A percentile compares a stretch with the other conserved stretches of the same genome.
Evolutionary conservation across 768 basidiomycete genomes (phyloP).

Genomic region (Ramaria sp.): DNA sequence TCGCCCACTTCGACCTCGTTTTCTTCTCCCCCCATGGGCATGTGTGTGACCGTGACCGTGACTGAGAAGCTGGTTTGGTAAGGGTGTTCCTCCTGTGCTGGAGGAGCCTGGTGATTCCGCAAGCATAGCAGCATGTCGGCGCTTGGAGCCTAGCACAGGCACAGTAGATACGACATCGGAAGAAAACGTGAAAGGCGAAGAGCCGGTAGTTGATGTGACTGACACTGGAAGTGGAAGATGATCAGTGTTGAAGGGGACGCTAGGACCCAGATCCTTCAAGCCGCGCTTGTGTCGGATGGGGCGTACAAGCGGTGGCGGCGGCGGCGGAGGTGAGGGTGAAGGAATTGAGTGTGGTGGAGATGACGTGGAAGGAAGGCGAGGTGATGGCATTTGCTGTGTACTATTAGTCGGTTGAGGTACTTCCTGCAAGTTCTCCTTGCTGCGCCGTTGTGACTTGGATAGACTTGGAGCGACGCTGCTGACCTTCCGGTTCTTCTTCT

Average conservation of each 20-base stretch:
- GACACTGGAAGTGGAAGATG: background rate
- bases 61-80: conserved; percentile 28
- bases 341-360: background rate
- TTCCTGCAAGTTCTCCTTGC: conserved; percentile 1
- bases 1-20: conserved; percentile 32
- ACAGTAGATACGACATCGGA: conserved; percentile 2
- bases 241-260: background rate
- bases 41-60: conserved; percentile 15
- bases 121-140: conserved; percentile 71
- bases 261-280: background rate
- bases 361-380: background rate
- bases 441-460: background rate
- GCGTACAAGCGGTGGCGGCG: background rate
- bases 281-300: background rate
- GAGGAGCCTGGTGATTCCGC: conserved; percentile 37
- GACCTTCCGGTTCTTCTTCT: background rate
- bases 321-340: background rate
- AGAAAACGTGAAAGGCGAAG: conserved; percentile 7
- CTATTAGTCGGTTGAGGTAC: background rate
- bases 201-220: background rate
- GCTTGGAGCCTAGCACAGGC: conserved; percentile 40
- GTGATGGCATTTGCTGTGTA: background rate
- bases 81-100: conserved; percentile 26
- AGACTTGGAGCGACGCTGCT: background rate
- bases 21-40: conserved; percentile 39